Conservation (phyloP, 306 rosid genomes). For the Glycine soja region DNA sequence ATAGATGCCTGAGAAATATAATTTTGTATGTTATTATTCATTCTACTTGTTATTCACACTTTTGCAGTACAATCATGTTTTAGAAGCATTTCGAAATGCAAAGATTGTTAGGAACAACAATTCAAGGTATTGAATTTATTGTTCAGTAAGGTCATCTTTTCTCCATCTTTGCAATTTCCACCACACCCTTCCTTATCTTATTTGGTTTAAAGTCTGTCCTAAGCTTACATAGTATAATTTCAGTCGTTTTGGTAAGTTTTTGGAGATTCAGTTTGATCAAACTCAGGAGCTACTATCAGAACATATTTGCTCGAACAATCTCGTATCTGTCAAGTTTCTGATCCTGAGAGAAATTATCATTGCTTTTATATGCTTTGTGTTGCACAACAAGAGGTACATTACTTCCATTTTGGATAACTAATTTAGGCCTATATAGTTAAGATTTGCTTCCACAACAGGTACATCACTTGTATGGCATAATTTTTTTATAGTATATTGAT, state of each 20-base stretch:
- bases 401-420: neutral
- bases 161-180: conserved; percentile 16
- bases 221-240: conserved; percentile 55
- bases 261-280: conserved; percentile 91
- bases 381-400: conserved; percentile 82
- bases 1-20: neutral
- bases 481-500: no score
- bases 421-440: no score
- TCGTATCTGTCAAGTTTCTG: conserved; percentile 97
- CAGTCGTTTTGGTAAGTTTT: conserved; percentile 99
- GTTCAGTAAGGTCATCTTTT: neutral
- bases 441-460: no score
- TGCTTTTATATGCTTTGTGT: conserved; percentile 99
- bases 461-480: no score
- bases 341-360: conserved; percentile 98
- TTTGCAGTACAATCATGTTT: conserved; percentile 93
- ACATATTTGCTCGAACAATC: conserved; percentile 91
- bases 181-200: neutral
- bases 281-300: conserved; percentile 97
- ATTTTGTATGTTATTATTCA: conserved; percentile 28
- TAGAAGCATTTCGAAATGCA: conserved; percentile 98
- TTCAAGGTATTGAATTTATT: conserved; percentile 69
- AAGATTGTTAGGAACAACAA: conserved; percentile 93
- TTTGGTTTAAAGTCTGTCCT: conserved; percentile 47
- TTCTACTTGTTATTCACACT: conserved; percentile 6